phyloP scores from a whole-genome alignment of 2,329 filamentous ascomycete genomes.

The Aspergillus pseudonomiae region DNA sequence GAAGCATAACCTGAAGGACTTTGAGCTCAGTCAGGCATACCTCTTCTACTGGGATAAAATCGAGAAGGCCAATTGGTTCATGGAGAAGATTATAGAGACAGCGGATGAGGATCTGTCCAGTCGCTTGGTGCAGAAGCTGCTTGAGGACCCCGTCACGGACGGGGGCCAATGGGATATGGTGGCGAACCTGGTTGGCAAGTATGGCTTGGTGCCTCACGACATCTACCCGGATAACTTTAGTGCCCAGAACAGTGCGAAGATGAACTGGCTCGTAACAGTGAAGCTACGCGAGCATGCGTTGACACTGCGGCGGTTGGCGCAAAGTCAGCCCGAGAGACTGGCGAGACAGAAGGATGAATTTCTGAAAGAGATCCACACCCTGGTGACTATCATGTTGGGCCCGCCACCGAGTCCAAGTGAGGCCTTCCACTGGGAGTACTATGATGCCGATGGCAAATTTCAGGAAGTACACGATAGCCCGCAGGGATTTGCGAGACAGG shows the following conservation, averaged over 20 bases:
- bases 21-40: conserved; percentile 86
- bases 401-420: conserved; percentile 71
- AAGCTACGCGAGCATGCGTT: conserved; percentile 86
- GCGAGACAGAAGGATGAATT: conserved; percentile 68
- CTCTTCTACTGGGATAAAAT: conserved; percentile 95
- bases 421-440: conserved; percentile 79
- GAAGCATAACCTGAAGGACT: conserved; percentile 73
- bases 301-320: conserved; percentile 63
- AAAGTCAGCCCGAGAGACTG: conserved; percentile 39
- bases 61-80: conserved; percentile 87
- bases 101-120: conserved; percentile 70
- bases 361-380: conserved; percentile 76
- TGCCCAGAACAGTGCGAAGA: conserved; percentile 68
- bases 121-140: conserved; percentile 70
- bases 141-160: conserved; percentile 71
- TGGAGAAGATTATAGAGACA: conserved; percentile 81
- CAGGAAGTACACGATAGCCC: conserved; percentile 68
- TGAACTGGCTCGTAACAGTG: conserved; percentile 76
- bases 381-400: conserved; percentile 81
- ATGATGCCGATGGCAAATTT: conserved; percentile 68
- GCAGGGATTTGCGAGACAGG: conserved; percentile 63
- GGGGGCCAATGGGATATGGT: conserved; percentile 95
- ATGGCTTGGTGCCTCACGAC: conserved; percentile 80
- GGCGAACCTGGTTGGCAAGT: conserved; percentile 81
- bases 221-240: conserved; percentile 84